Evolutionary conservation across 768 basidiomycete genomes (phyloP), one percentile per base, ranked within the genome.

Genomic region (Serendipita indica): DNA sequence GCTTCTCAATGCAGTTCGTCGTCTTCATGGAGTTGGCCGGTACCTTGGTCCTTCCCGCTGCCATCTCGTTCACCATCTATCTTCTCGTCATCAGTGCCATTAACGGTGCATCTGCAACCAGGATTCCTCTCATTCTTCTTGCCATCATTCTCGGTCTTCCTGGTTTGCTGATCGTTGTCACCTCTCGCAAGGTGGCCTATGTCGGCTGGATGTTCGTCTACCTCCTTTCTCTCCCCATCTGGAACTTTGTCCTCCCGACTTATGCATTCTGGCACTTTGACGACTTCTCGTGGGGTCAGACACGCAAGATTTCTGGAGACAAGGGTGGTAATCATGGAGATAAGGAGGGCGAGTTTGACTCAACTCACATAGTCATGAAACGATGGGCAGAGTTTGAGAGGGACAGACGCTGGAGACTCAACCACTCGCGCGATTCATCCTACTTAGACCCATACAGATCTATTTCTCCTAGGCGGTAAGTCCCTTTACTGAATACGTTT

Each of bases 211-310:
- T 96, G 92, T 61, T 94, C 60, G 74, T 96, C 45, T 98, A 99
- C 67, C 80, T 99, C 12, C 35, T 91, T 58, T 94, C 92, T 5
- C 75, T 98, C 28, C 93, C 94, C 2, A 81, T 98, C 52, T 99
- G 96, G 96, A 98, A 98, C 74, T 90, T 92, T 65, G 75, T 96
- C 60, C 77, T 98, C 1, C 94, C 94, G 1, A 84, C 88, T 2
- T 99, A 99, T 70, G 81, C 93, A n/a, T 97, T 87, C 73, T 93
- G 93, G 89, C 92, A 97, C 72, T 94, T 99, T 71, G 96, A 97
- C 67, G 96, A 97, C 76, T 97, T 89, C 73, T 89, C 87, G 22
- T 92, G 91, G 90, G 96, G 96, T 72, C 85, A 92, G 72, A 98
- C 96, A 33, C 78, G 96, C 62, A 83, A 81, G 71, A 72, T 79